Percentiles rank a stretch among this genome's conserved stretches.
Conservation (phyloP, 768 basidiomycete species). For the Suillus weaverae region DNA sequence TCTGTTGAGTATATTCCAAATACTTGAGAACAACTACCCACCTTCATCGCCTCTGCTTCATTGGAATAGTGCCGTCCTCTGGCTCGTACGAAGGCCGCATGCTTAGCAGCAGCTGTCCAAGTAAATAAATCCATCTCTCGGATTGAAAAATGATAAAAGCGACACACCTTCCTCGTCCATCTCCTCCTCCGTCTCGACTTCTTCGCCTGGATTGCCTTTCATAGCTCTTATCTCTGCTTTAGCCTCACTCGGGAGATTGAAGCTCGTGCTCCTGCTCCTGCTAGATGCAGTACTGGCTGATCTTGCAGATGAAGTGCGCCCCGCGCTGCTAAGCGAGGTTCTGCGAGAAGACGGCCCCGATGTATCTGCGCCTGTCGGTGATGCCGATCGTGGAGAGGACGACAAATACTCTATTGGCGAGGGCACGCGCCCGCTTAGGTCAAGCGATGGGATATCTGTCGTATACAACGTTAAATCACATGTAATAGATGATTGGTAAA, state of each 20-base stretch:
- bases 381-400: slow-evolving; percentile 45
- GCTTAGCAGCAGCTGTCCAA: slow-evolving; percentile 70
- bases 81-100: slow-evolving; percentile 77
- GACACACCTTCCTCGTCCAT: slow-evolving; percentile 85
- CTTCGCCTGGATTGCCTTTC: slow-evolving; percentile 42
- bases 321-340: slow-evolving; percentile 69
- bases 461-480: background rate
- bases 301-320: slow-evolving; percentile 52
- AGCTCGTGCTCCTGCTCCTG: slow-evolving; percentile 85
- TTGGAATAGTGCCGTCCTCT: slow-evolving; percentile 87
- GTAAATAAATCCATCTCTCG: slow-evolving; percentile 1
- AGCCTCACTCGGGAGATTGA: slow-evolving; percentile 74
- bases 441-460: slow-evolving; percentile 81
- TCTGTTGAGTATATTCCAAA: slow-evolving; percentile 1
- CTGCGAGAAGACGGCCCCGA: slow-evolving; percentile 74
- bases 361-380: slow-evolving; percentile 59
- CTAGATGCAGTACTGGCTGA: slow-evolving; percentile 67
- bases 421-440: slow-evolving; percentile 43
- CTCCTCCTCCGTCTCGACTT: slow-evolving; percentile 71
- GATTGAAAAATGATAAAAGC: slow-evolving; percentile 1
- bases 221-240: slow-evolving; percentile 57
- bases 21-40: slow-evolving; percentile 27
- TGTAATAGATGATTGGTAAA: background rate
- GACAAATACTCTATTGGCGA: slow-evolving; percentile 38
- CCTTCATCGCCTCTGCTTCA: slow-evolving; percentile 93